These are phyloP conservation scores for Silene noctiflora DNA, from an alignment of 179 eudicot genomes.

Conservation along the genomic window DNA sequence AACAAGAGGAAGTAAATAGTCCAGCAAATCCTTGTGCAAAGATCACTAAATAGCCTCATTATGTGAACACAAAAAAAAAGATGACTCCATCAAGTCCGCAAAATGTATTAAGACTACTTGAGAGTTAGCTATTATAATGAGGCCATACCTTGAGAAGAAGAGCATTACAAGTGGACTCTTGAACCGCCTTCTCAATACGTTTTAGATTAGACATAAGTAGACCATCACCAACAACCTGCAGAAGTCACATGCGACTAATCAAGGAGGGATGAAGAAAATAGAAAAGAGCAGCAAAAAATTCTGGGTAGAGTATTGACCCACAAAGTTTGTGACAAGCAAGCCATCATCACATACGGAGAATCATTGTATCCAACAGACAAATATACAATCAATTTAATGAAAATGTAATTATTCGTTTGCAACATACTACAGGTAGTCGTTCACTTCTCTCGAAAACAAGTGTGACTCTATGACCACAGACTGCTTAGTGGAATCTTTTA, in stretches of 20 bases:
- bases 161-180: constrained; percentile 83
- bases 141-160: constrained; percentile 77
- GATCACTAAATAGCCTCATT: neutral
- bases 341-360: neutral
- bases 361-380: neutral
- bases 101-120: neutral
- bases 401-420: neutral
- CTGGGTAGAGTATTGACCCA: neutral
- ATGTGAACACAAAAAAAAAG: neutral
- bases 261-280: neutral
- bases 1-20: neutral
- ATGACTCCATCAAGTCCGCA: neutral
- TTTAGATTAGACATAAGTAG: constrained; percentile 85
- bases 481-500: neutral
- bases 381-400: neutral
- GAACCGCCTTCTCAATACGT: constrained; percentile 81
- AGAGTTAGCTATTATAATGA: neutral
- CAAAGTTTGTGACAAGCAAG: neutral
- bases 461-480: neutral
- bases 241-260: constrained; percentile 22
- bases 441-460: neutral
- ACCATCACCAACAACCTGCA: constrained; percentile 94
- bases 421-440: neutral
- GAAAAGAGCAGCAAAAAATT: constrained; percentile 6
- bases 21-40: neutral